phyloP scores from a whole-genome alignment of 2,329 filamentous ascomycete genomes.

The Aspergillus novofumigatus region DNA sequence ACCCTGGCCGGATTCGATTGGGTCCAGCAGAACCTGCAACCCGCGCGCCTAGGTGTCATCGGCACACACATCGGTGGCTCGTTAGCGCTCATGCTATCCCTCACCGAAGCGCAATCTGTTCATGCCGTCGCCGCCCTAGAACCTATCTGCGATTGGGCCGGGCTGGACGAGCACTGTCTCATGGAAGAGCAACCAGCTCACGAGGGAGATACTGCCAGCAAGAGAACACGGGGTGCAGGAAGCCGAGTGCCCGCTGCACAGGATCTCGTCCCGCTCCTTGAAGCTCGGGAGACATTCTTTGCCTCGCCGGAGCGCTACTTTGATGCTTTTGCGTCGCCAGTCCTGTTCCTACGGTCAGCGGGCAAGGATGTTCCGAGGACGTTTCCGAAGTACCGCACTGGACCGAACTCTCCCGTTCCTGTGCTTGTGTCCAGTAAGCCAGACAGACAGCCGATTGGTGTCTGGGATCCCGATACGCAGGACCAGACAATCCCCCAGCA shows the following conservation, averaged over 20 bases:
- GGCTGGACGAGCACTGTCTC: constrained; percentile 38
- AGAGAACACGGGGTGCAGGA: constrained; percentile 12
- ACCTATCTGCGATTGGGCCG: constrained; percentile 38
- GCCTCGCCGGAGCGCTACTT: constrained; percentile 37
- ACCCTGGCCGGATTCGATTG: constrained; percentile 38
- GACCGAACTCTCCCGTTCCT: constrained; percentile 32
- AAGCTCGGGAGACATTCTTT: constrained; percentile 35
- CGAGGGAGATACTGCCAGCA: not conserved
- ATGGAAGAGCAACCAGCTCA: not conserved
- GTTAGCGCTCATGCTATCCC: constrained; percentile 40
- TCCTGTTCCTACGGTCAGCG: constrained; percentile 40
- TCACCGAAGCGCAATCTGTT: constrained; percentile 36
- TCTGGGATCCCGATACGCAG: constrained; percentile 7
- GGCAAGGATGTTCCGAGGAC: constrained; percentile 35
- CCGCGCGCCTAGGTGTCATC: constrained; percentile 26
- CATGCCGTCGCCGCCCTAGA: constrained; percentile 31
- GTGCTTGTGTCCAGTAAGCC: constrained; percentile 16
- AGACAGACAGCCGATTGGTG: constrained; percentile 1
- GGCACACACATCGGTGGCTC: constrained; percentile 39
- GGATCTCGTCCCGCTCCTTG: constrained; percentile 34
- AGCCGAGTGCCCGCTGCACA: constrained; percentile 16
- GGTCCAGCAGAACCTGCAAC: constrained; percentile 30
- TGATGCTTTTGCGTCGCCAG: constrained; percentile 42
- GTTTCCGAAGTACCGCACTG: constrained; percentile 33
- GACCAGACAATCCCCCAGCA: not conserved